Evolutionary conservation across 1,284 basidiomycete species (phyloP), one percentile per base, ranked within the genome.

Genomic region (Heterobasidion parviporum): DNA sequence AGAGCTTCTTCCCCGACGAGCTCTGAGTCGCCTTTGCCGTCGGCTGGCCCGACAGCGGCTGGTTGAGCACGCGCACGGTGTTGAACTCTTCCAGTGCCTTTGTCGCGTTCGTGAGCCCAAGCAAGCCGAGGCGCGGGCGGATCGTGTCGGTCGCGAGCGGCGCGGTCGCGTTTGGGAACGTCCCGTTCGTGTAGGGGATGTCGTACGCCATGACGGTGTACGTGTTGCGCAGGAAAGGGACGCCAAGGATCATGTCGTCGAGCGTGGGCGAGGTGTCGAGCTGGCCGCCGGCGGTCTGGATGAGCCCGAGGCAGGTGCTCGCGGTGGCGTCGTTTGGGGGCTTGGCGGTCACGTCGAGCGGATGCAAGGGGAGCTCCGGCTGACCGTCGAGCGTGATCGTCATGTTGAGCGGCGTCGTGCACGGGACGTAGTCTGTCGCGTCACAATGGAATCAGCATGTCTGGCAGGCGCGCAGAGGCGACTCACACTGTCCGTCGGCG

Each of bases 151-250:
- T 43, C 7, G 36, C 8, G 41, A 56, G 67, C 59, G 10, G 61
- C 52, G 32, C 51, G 46, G 57, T 59, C 12, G 62, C 52, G 47
- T 62, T 59, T 10, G 74, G 68, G 63, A 85, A 82, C 3, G 62
- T 63, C 6, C 83, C 83, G 26, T 74, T 62, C 0, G 67, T 32
- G 50, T 72, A 62, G 2, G 83, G 82, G 0, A 64, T 58, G 52
- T 78, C 73, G 65, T 83, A 87, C 0, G 82, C 82, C 77, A 89
- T 78, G 59, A 89, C 86, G 18, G 79, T 82, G 65, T 89, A 90
- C 4, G 80, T 77, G 63, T 82, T 89, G 9, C 87, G 77, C 62
- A 90, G 71, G 65, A 89, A 90, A 0, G 87, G 83, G 0, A 88
- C 83, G 33, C 87, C 88, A 47, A 89, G 80, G 54, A 87, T 74